Percentiles rank a stretch among this genome's conserved stretches.
These are phyloP conservation scores for Mortierella sp. DNA, from an alignment of 371 early-diverging fungal species.

Conservation along the genomic window DNA sequence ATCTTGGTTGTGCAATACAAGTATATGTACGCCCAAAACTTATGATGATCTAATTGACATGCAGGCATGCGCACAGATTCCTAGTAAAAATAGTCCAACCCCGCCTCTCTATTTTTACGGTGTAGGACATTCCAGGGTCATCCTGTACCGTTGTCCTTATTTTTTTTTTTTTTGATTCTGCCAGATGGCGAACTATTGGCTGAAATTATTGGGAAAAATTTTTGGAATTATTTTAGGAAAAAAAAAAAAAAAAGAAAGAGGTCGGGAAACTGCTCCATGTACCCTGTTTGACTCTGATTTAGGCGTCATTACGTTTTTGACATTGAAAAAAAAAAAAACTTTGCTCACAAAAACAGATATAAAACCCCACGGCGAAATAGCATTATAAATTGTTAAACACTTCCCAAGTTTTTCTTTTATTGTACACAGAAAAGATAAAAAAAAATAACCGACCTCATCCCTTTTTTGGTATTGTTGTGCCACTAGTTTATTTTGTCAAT, in stretches of 20 bases:
- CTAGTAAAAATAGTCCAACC: constrained; percentile 1
- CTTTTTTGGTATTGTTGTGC: no score
- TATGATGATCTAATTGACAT: background rate
- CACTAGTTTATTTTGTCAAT: no score
- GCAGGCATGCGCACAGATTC: background rate
- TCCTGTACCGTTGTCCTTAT: background rate
- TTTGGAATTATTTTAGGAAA: background rate
- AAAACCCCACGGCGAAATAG: no score
- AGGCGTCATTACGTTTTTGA: constrained; percentile 1
- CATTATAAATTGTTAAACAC: no score
- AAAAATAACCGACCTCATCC: no score
- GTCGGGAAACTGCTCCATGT: no score
- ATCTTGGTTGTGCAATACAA: no score
- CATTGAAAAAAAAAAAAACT: no score
- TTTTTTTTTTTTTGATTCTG: background rate
- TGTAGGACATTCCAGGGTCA: background rate
- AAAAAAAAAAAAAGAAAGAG: background rate
- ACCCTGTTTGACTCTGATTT: background rate
- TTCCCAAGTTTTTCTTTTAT: no score
- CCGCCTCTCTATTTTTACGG: constrained; percentile 2
- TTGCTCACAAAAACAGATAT: background rate
- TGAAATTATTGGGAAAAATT: no score
- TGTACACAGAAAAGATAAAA: no score
- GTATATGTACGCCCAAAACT: no score
- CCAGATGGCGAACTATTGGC: background rate